Evolutionary conservation across 129 eudicot genomes (phyloP).

Genomic region (Centrapalus pauciflorus): DNA sequence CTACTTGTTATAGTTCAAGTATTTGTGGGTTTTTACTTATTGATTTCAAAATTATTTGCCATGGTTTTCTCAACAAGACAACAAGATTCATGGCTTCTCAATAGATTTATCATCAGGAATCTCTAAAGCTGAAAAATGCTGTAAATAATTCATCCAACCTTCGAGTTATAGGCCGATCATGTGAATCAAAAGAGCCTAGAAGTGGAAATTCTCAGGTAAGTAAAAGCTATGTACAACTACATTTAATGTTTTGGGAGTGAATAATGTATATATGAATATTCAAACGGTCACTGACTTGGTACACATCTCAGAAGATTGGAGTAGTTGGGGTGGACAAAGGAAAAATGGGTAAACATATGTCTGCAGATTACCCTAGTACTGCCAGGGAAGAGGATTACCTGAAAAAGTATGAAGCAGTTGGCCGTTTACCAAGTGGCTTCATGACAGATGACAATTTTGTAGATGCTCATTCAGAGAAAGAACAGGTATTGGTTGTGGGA

Average conservation of each 20-base stretch:
- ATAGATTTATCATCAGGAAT: conserved; percentile 13
- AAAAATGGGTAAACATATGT: conserved; percentile 17
- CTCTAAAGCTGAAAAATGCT: conserved; percentile 28
- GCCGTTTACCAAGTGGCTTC: conserved; percentile 44
- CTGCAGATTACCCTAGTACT: conserved; percentile 18
- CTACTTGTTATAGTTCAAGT: no score
- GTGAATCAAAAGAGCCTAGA: not conserved
- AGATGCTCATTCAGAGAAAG: conserved; percentile 96
- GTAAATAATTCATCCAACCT: conserved; percentile 23
- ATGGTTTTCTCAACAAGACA: not conserved
- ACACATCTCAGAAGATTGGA: conserved; percentile 33
- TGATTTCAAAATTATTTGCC: no score
- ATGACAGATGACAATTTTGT: conserved; percentile 43
- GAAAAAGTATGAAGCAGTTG: conserved; percentile 40
- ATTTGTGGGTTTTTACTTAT: no score
- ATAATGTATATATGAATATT: not conserved
- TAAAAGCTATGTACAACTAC: not conserved
- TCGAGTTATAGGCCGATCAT: conserved; percentile 32
- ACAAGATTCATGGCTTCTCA: not conserved
- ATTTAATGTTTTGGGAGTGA: not conserved
- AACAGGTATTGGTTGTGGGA: conserved; percentile 49
- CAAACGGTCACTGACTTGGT: conserved; percentile 5
- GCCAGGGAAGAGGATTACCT: conserved; percentile 36
- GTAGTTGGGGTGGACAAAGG: conserved; percentile 29
- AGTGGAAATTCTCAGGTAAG: conserved; percentile 21